Evolutionary conservation across 2,329 filamentous ascomycete species (phyloP).

Genomic region (Sporothrix curviconia): DNA sequence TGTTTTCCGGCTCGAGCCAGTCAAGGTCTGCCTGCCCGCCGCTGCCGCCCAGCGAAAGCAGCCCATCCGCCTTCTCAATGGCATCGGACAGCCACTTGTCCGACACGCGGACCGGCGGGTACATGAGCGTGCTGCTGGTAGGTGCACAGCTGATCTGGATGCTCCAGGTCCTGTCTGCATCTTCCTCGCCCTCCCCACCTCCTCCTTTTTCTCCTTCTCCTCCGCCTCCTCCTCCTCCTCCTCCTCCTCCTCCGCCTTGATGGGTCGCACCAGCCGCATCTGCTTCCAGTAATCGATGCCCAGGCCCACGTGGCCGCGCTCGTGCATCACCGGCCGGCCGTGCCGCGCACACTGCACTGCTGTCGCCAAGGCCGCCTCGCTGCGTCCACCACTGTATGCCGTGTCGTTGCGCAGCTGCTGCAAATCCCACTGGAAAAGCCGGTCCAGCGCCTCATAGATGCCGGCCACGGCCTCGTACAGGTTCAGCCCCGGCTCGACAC

Average conservation of each 20-base stretch:
- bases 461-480: slow-evolving; percentile 72
- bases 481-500: slow-evolving; percentile 60
- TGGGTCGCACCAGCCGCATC: slow-evolving; percentile 42
- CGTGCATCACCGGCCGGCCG: slow-evolving; percentile 66
- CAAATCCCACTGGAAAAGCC: slow-evolving; percentile 65
- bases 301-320: slow-evolving; percentile 58
- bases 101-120: slow-evolving; percentile 61
- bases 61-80: slow-evolving; percentile 52
- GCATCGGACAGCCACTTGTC: slow-evolving; percentile 65
- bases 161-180: slow-evolving; percentile 51
- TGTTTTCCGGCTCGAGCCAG: slow-evolving; percentile 66
- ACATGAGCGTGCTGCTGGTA: slow-evolving; percentile 37
- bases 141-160: slow-evolving; percentile 60
- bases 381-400: slow-evolving; percentile 35
- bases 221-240: no score
- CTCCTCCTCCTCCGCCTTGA: no score
- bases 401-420: slow-evolving; percentile 47
- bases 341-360: slow-evolving; percentile 62
- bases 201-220: no score
- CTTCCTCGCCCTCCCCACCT: no score
- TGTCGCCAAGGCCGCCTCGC: slow-evolving; percentile 45
- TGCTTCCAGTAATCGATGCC: slow-evolving; percentile 74
- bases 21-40: slow-evolving; percentile 41
- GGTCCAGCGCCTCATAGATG: slow-evolving; percentile 62
- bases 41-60: slow-evolving; percentile 29